Percentiles rank a stretch among this genome's conserved stretches.
phyloP scores from a whole-genome alignment of 257 asterid species.

The Capsicum pubescens region DNA sequence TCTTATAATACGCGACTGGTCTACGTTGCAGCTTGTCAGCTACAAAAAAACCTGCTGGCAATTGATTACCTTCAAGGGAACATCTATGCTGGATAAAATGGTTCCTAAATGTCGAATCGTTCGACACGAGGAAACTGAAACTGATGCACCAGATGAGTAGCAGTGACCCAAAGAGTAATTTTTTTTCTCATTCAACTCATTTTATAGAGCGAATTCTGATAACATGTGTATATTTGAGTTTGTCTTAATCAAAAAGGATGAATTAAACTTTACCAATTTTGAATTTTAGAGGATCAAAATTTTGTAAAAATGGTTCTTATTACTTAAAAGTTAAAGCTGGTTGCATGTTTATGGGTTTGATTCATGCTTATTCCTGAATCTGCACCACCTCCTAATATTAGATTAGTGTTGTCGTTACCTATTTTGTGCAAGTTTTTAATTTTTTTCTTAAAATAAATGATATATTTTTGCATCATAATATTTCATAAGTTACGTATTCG shows the following conservation, averaged over 20 bases:
- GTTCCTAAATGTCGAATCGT: slow-evolving; percentile 71
- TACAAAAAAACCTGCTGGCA: slow-evolving; percentile 89
- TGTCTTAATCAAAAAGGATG: background rate
- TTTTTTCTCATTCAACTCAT: background rate
- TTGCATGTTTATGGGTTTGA: background rate
- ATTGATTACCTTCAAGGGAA: slow-evolving; percentile 82
- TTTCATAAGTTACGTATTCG: too few species aligned
- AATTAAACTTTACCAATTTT: background rate
- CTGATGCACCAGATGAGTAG: slow-evolving; percentile 36
- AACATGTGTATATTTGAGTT: background rate
- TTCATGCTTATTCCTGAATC: too few species aligned
- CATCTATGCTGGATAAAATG: slow-evolving; percentile 80
- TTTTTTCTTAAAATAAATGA: too few species aligned
- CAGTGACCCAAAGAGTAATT: background rate
- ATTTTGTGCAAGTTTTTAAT: too few species aligned
- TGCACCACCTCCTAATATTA: too few species aligned
- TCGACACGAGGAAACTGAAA: slow-evolving; percentile 50
- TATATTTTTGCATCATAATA: too few species aligned
- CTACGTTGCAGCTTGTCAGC: slow-evolving; percentile 62
- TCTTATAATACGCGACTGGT: background rate
- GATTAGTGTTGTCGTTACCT: too few species aligned
- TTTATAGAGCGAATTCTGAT: slow-evolving; percentile 18
- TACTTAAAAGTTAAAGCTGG: background rate
- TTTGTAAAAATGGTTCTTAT: slow-evolving; percentile 2
- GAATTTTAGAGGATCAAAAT: background rate